A percentile compares a stretch with the other conserved stretches of the same genome.
phyloP scores from a whole-genome alignment of 2,329 filamentous ascomycete species.

The Aureobasidium sp. region DNA sequence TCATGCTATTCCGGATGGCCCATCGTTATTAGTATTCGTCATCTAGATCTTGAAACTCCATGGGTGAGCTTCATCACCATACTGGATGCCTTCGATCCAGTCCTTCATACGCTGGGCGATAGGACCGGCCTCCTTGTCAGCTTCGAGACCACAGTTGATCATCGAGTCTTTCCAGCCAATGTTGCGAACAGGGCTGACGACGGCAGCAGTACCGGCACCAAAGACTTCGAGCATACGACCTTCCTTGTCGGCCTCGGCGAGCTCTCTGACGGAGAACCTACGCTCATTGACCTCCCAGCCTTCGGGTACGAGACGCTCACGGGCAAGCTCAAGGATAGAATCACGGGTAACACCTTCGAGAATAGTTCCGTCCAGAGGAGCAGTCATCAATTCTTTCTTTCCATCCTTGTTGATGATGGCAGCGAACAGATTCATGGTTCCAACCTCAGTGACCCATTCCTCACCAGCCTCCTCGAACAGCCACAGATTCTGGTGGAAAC shows the following conservation, averaged over 20 bases:
- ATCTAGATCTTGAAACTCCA: conserved; percentile 57
- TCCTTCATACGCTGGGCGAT: conserved; percentile 81
- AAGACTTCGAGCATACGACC: conserved; percentile 89
- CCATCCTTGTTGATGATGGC: conserved; percentile 79
- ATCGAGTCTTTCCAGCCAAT: conserved; percentile 81
- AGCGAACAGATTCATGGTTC: conserved; percentile 97
- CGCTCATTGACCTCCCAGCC: conserved; percentile 86
- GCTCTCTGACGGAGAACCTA: conserved; percentile 84
- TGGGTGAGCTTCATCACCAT: conserved; percentile 82
- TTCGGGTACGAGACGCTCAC: conserved; percentile 71
- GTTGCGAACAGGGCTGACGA: conserved; percentile 80
- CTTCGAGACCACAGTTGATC: conserved; percentile 74
- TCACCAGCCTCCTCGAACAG: conserved; percentile 66
- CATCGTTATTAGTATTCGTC: not conserved
- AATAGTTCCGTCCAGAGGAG: conserved; percentile 92
- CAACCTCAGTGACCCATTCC: conserved; percentile 93
- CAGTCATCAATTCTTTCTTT: conserved; percentile 87
- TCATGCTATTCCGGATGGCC: not conserved
- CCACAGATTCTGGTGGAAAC: conserved; percentile 98
- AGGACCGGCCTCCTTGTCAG: conserved; percentile 78
- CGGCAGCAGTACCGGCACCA: conserved; percentile 85
- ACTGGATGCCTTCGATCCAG: conserved; percentile 95
- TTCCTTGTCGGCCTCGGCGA: conserved; percentile 72
- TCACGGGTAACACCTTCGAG: conserved; percentile 91
- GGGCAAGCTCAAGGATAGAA: conserved; percentile 76